Evolutionary conservation across 2,329 filamentous ascomycete species (phyloP).

Genomic region (Chrysoporthe puriensis): DNA sequence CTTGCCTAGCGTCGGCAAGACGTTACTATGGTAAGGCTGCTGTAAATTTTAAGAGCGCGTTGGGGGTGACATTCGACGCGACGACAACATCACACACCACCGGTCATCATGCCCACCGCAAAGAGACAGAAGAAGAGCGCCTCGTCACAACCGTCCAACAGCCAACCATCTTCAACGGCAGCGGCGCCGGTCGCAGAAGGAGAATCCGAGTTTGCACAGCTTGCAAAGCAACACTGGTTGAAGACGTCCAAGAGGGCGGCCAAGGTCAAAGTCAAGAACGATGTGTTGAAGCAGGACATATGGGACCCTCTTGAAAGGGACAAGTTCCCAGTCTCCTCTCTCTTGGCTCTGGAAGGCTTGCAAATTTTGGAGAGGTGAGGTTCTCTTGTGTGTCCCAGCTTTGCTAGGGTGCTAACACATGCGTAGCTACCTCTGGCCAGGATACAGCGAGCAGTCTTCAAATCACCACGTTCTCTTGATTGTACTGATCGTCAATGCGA

Average conservation of each 20-base stretch:
- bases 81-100: slow-evolving; percentile 22
- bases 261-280: slow-evolving; percentile 77
- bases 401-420: slow-evolving; percentile 33
- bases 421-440: slow-evolving; percentile 87
- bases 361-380: slow-evolving; percentile 82
- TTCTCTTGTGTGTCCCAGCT: background rate
- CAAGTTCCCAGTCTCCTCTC: slow-evolving; percentile 74
- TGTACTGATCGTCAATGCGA: slow-evolving; percentile 83
- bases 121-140: slow-evolving; percentile 62
- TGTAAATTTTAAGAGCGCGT: slow-evolving; percentile 26
- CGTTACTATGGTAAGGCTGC: background rate
- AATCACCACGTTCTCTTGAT: slow-evolving; percentile 91
- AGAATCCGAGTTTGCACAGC: slow-evolving; percentile 66
- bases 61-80: slow-evolving; percentile 17
- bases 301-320: slow-evolving; percentile 88
- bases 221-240: slow-evolving; percentile 87
- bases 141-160: slow-evolving; percentile 46
- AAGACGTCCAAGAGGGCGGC: slow-evolving; percentile 62
- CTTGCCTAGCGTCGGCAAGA: slow-evolving; percentile 5
- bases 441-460: slow-evolving; percentile 84
- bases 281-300: slow-evolving; percentile 82
- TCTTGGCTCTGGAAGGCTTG: slow-evolving; percentile 84
- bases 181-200: slow-evolving; percentile 70
- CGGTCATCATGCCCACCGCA: slow-evolving; percentile 56
- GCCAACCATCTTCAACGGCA: slow-evolving; percentile 62